Base-by-base conservation (phyloP, 2,329 filamentous ascomycete genomes). In the Neofusicoccum kwambonambiense region DNA sequence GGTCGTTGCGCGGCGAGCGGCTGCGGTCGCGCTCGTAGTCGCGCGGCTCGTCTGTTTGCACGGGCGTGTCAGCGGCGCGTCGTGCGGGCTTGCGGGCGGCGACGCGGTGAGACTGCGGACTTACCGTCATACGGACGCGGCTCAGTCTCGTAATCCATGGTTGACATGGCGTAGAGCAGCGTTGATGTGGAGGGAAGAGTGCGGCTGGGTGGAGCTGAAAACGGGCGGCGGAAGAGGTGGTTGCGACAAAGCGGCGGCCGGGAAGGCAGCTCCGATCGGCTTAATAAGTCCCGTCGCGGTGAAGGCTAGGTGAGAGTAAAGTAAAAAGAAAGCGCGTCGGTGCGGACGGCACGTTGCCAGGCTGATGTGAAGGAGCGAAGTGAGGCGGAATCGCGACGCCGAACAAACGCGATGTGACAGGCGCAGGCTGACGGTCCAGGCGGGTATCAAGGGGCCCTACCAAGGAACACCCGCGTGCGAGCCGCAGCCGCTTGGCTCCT, bases 81-180 rank as follows among this genome's bases (percentile, higher is more conserved):
- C 15, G 42, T 50, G 60, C 34, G 12, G 68, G 35, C 31, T 39
- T 65, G 63, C 17, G 57, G 17, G 58, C 34, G 17, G 58, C 42
- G 22, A 57, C 62, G 64, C 42, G 54, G 58, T 27, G 68, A 57
- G n/a, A 7, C 15, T 78, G 56, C 5, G 31, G 42, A 34, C 81
- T 73, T 83, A 90, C 88, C 87, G 68, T 89, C 87, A 77, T 89
- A 90, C 72, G 82, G 82, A 79, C 86, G 85, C 76, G 84, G 84
- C 69, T 89, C 87, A 72, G 84, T 84, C 75, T 89, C 87, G 81
- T 88, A 90, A 71, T 90, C 87, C 81, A 87, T 85, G 71, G 79
- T 80, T 70, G 78, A 76, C 77, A 78, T 81, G 60, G 50, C 34
- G 41, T 17, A 37, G 41, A 37, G 61, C 22, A 31, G 61, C 22